Evolutionary conservation across 1,284 basidiomycete genomes (phyloP), one percentile per base, ranked within the genome.

Genomic region (Hypsizygus ulmarius): DNA sequence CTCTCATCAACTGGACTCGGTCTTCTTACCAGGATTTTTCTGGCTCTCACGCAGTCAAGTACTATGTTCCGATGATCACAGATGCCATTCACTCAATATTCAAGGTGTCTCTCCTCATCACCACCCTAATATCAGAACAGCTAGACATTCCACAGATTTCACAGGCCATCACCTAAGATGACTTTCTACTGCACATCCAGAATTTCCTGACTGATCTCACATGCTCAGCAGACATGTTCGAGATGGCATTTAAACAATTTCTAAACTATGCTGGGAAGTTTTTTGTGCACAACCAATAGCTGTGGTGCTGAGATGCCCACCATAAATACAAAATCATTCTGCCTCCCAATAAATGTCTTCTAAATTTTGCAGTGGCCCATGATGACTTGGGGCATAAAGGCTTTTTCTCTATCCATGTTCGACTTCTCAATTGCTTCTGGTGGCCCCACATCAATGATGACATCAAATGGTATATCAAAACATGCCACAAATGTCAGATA

Each of bases 401-500:
- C 14, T 43, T 52, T 5, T 52, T 55, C 21, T 44, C 45, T 8
- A 56, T 49, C 3, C 38, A 40, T 12, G 25, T 38, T 16, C 14
- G 39, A 0, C 32, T 64, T 2, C 11, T 37, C 1, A 39, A 51
- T 12, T 44, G 50, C 7, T 60, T 62, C 39, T 63, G 53, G 53
- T 64, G 63, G 63, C 63, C 60, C 12, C 21, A 39, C 2, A 15
- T 64, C 12, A 29, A 58, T 2, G 35, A 47, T 0, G 63, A 73
- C 44, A 50, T 72, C 8, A 43, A 58, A 2, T 64, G 64, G 60
- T 68, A 63, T 45, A 47, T 73, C 2, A 21, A 47, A 0, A 67
- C 70, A 0, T 74, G 71, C 49, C 64, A 70, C 34, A 30, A 60
- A 30, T 74, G 72, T 43, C 70, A 73, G 44, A 16, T 61, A 0